A percentile compares a stretch with the other conserved stretches of the same genome.
Evolutionary conservation across 2,329 filamentous ascomycete species (phyloP).

Genomic region (Zarea fungicola): DNA sequence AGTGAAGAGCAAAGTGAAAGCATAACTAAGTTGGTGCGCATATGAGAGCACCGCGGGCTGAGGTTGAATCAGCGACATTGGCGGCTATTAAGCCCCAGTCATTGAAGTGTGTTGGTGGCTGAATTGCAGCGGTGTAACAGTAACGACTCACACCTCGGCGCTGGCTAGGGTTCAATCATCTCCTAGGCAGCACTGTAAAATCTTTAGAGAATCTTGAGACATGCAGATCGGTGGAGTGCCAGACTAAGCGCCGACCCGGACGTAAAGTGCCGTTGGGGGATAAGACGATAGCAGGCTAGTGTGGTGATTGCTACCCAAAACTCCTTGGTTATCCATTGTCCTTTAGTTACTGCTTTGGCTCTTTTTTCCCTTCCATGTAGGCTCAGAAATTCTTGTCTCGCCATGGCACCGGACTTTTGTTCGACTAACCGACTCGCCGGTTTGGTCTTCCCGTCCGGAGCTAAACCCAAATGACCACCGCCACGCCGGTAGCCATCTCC

Average conservation of each 20-base stretch:
- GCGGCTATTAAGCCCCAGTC: no score
- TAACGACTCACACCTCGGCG: neutral
- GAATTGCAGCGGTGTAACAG: neutral
- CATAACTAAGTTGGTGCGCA: neutral
- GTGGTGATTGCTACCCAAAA: no score
- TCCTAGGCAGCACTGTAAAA: neutral
- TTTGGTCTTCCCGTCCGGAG: neutral
- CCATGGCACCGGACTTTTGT: constrained; percentile 4
- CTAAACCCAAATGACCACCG: neutral
- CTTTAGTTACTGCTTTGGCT: no score
- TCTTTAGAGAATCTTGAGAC: neutral
- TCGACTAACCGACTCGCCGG: neutral
- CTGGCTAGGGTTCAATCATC: no score
- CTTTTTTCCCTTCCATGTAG: no score
- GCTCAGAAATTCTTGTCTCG: no score
- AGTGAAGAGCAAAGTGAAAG: neutral
- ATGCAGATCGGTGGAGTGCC: constrained; percentile 4
- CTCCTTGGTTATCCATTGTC: no score
- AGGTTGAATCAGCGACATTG: no score
- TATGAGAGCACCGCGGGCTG: no score
- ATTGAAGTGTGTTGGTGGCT: no score
- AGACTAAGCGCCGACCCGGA: constrained; percentile 3
- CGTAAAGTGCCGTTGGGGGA: neutral
- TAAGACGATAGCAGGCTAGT: neutral
- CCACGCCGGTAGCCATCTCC: neutral